Percentiles rank a stretch among this genome's conserved stretches.
These are phyloP conservation scores for Saccharomyces uvarum DNA, from an alignment of 1,139 yeast genomes.

Conservation along the genomic window DNA sequence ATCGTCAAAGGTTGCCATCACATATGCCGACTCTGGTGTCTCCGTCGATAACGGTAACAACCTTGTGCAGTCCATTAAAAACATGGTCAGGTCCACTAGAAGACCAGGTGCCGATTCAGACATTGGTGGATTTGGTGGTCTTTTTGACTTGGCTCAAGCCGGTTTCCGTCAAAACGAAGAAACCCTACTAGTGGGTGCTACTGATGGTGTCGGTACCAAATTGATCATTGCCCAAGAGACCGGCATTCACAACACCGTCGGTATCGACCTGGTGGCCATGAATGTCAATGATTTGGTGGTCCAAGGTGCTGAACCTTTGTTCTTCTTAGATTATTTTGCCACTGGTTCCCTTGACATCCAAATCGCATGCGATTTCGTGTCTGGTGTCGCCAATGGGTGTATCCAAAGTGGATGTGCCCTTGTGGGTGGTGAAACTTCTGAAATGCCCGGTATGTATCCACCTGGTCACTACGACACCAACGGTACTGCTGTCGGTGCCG, in stretches of 20 bases:
- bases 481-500: conserved; percentile 99
- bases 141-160: conserved; percentile 81
- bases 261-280: conserved; percentile 98
- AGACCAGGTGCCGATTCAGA: conserved; percentile 97
- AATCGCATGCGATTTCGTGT: conserved; percentile 80
- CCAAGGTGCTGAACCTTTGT: conserved; percentile 96
- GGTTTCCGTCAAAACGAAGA: conserved; percentile 61
- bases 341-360: conserved; percentile 82
- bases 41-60: conserved; percentile 92
- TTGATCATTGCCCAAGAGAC: conserved; percentile 88
- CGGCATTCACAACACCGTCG: conserved; percentile 88
- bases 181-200: conserved; percentile 88
- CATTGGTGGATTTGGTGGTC: conserved; percentile 98
- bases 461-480: conserved; percentile 95
- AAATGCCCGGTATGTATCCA: conserved; percentile 98
- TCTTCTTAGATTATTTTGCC: conserved; percentile 94
- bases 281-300: conserved; percentile 95
- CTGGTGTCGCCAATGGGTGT: conserved; percentile 96
- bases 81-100: conserved; percentile 85
- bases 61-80: conserved; percentile 84
- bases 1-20: conserved; percentile 37
- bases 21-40: conserved; percentile 93
- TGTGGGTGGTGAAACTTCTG: conserved; percentile 98
- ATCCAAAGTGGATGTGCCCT: conserved; percentile 92
- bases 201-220: conserved; percentile 99